Evolutionary conservation across 805 yeast genomes (phyloP).

Genomic region (Barnettozyma salicaria): DNA sequence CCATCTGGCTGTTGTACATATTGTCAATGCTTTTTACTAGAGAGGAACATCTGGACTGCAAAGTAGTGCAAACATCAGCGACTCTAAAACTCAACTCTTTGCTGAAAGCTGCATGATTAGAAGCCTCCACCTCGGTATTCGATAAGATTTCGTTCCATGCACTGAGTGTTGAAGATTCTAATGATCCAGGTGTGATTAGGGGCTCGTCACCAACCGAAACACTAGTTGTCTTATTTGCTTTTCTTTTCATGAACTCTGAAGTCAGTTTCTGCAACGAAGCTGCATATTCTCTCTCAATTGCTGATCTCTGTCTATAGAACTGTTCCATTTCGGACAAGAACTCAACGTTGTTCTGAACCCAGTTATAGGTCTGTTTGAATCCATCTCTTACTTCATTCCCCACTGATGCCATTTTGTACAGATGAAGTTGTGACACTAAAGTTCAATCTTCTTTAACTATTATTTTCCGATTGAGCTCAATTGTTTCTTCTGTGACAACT

Average conservation of each 20-base stretch:
- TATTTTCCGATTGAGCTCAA: no score
- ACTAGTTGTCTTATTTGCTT: constrained; percentile 59
- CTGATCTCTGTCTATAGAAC: constrained; percentile 79
- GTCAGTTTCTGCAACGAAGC: constrained; percentile 57
- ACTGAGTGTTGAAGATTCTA: constrained; percentile 80
- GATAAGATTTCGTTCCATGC: constrained; percentile 86
- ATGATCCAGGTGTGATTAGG: constrained; percentile 86
- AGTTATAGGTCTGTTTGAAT: constrained; percentile 67
- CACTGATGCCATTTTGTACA: constrained; percentile 28
- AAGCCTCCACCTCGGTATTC: constrained; percentile 76
- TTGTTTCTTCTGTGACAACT: no score
- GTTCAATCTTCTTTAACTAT: no score
- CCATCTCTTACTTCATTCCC: constrained; percentile 80
- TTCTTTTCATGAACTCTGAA: constrained; percentile 65
- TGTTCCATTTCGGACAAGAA: constrained; percentile 77
- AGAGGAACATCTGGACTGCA: constrained; percentile 47
- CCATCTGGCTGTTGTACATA: constrained; percentile 50
- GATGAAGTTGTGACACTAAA: no score
- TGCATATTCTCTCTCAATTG: constrained; percentile 79
- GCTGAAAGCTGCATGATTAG: constrained; percentile 55
- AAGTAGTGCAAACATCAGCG: constrained; percentile 51
- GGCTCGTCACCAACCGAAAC: constrained; percentile 91
- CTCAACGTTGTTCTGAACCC: constrained; percentile 68
- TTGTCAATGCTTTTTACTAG: constrained; percentile 50
- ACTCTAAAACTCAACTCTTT: constrained; percentile 54